Evolutionary conservation across 495 filamentous ascomycete species (phyloP).

Genomic region (Xylaria acuta): DNA sequence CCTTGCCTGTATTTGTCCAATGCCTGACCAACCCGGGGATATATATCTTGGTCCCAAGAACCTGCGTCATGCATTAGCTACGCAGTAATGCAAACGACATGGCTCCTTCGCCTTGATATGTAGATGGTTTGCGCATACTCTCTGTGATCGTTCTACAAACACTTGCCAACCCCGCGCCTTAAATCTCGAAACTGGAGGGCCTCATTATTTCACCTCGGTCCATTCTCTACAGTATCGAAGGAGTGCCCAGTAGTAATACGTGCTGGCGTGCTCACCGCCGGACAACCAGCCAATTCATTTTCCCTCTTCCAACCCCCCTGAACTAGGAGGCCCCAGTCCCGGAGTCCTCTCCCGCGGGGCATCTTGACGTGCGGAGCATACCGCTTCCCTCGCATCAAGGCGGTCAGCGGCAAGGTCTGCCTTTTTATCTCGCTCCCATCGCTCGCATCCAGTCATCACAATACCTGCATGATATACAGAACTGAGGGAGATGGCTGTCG

Average conservation of each 20-base stretch:
- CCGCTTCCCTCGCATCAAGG: conserved; percentile 6
- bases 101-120: background rate
- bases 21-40: conserved; percentile 1
- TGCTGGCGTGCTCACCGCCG: conserved; percentile 32
- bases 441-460: conserved; percentile 4
- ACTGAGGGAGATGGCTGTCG: conserved; percentile 53
- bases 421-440: conserved; percentile 2
- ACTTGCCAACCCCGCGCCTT: conserved; percentile 10
- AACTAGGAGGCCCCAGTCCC: conserved; percentile 14
- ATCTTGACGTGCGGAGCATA: conserved; percentile 23
- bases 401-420: conserved; percentile 23
- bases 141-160: conserved; percentile 5
- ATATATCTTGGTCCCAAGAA: conserved; percentile 22
- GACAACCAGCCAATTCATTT: conserved; percentile 30
- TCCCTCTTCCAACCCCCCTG: conserved; percentile 15
- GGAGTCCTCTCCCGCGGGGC: conserved; percentile 19
- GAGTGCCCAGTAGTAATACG: conserved; percentile 12
- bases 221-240: background rate
- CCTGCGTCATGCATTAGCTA: conserved; percentile 24
- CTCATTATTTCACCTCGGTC: conserved; percentile 3
- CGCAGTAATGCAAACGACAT: conserved; percentile 18
- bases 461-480: conserved; percentile 10
- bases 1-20: conserved; percentile 1
- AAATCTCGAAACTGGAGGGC: background rate
- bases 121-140: conserved; percentile 13